Evolutionary conservation across 495 filamentous ascomycete genomes (phyloP).

Genomic region (Annulohypoxylon moriforme): DNA sequence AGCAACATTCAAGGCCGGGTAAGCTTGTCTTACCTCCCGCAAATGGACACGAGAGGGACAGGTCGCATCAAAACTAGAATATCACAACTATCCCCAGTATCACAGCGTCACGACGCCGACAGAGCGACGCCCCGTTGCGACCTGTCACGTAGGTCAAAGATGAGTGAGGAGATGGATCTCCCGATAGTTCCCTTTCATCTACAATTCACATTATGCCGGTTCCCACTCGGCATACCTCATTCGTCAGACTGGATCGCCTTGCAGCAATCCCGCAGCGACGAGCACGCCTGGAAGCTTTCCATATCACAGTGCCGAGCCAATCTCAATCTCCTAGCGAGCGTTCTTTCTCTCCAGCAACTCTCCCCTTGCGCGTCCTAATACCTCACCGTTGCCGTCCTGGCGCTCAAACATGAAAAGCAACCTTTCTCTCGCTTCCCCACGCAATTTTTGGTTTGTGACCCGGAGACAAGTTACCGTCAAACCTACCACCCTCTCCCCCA

Average conservation of each 20-base stretch:
- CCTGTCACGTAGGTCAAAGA: constrained; percentile 47
- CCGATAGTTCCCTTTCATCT: constrained; percentile 44
- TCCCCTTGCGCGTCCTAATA: constrained; percentile 14
- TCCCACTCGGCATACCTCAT: constrained; percentile 44
- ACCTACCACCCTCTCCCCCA: neutral
- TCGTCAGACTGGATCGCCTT: constrained; percentile 32
- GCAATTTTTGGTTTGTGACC: constrained; percentile 3
- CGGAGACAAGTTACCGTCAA: neutral
- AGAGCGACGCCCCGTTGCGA: constrained; percentile 31
- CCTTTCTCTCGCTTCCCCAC: neutral
- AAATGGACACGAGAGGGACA: constrained; percentile 36
- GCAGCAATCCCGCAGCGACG: constrained; percentile 39
- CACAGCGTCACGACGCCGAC: constrained; percentile 25
- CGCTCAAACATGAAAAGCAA: constrained; percentile 18
- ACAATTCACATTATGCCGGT: constrained; percentile 41
- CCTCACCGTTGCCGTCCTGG: neutral
- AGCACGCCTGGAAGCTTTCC: constrained; percentile 31
- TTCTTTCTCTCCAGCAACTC: constrained; percentile 1
- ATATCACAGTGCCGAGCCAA: constrained; percentile 39
- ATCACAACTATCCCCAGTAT: constrained; percentile 20
- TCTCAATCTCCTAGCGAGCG: constrained; percentile 6
- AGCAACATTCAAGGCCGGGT: constrained; percentile 23
- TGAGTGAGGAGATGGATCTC: constrained; percentile 47
- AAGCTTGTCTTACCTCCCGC: constrained; percentile 37
- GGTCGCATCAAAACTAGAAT: constrained; percentile 21